Base-by-base conservation (phyloP, 2,329 filamentous ascomycete species). In the Camillea tinctor region DNA sequence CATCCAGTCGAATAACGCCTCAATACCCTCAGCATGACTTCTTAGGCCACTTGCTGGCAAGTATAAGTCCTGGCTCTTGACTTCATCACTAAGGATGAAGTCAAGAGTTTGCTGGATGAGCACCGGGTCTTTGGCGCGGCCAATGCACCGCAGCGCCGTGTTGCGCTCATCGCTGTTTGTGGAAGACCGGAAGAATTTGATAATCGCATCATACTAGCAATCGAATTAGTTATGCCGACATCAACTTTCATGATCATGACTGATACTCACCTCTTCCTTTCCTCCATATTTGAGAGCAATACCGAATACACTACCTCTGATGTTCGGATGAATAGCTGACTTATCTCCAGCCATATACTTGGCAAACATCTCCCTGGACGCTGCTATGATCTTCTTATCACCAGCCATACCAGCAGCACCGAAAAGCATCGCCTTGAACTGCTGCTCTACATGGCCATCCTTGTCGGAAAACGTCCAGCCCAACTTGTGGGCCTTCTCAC, bases 11-110 rank as follows among this genome's bases (percentile, higher is more conserved):
- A 90, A 97, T 59, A 97, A 83, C 7, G 90, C 90, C 59, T 90
- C 81, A 58, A 96, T 90, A 67, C 94, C 94, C 50, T 88, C 86
- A 7, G 87, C 79, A 72, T 96, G 92, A 56, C 85, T 85, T 60
- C 93, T 87, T 24, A 98, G 84, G 7, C 91, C 91, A 36, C 87
- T 85, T 48, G 95, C 85, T 1, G 94, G 93, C 73, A 97, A 87
- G 79, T 97, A 97, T 65, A 97, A 88, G 75, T 98, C 94, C 76
- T 97, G 94, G 65, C 91, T 92, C 81, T 96, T 96, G 76, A 97
- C 90, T 67, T 96, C 89, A 63, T 88, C 86, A 73, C 87, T 87
- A 59, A 93, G 83, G 30, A 93, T 83, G 64, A 97, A 81, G 26
- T 81, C 84, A 15, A 98, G 83, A 2, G 93, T 94, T 63, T 87